Base-by-base conservation (phyloP, 148 eudicot species). In the Bassia scoparia region DNA sequence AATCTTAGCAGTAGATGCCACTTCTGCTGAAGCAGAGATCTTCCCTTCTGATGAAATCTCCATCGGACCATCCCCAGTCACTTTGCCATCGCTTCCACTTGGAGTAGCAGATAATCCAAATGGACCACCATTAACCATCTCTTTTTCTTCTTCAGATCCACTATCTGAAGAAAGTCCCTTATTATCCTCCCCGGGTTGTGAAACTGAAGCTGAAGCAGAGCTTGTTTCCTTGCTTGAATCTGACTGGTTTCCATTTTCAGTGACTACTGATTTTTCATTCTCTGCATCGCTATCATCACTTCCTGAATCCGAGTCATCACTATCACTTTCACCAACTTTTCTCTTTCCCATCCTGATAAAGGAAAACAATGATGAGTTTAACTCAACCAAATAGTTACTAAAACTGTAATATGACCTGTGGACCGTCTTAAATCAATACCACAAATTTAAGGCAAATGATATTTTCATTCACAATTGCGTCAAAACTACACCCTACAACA, bases 271-370 rank as follows among this genome's bases (percentile, higher is more conserved):
- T 68, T 81, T 81, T 67, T 87, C 91, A 70, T 83, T 79, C 59
- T 83, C 87, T 30, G 77, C 71, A 31, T 81, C 89, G 30, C 86
- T 77, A n/a, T 77, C 82, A 48, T 82, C 90, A 66, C 86, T 82
- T 27, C 70, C 83, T 54, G 84, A 81, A 63, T 82, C 89, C 1
- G 78, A 68, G 53, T 83, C 86, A 69, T 87, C 88, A 71, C 82
- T 81, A 75, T 87, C 94, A 87, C 90, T 94, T 31, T 86, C 90
- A 78, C 76, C 94, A 59, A 92, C 20, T 78, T 80, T 82, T 77
- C 89, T 86, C 92, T 95, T 95, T 20, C 97, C 99, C 88, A 77
- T 83, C 97, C 99, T 95, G 82, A 43, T 50, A 44, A 78, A 78
- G 18, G 4, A 68, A 74, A 20, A 53, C 29, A 44, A 43, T 23